Evolutionary conservation across 768 basidiomycete genomes (phyloP).

Genomic region (Leccinum rimulosum): DNA sequence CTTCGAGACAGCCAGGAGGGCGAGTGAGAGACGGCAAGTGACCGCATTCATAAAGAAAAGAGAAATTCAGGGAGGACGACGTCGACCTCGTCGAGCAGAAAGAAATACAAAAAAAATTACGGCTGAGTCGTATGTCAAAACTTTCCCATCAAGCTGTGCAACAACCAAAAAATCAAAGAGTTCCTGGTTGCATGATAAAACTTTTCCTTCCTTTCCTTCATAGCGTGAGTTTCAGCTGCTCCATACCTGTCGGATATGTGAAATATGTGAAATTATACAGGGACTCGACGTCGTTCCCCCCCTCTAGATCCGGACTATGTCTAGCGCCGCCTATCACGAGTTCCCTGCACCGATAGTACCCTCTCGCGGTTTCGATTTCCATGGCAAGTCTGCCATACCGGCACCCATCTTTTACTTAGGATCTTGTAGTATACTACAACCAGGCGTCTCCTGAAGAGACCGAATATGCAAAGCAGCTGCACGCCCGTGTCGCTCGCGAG

Average conservation of each 20-base stretch:
- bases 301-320: too few relatives aligned
- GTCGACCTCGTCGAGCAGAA: neutral
- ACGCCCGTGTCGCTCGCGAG: conserved; percentile 58
- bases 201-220: too few relatives aligned
- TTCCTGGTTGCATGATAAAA: neutral
- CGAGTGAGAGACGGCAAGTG: conserved; percentile 23
- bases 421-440: conserved; percentile 58
- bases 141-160: neutral
- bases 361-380: conserved; percentile 71
- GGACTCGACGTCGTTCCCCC: too few relatives aligned
- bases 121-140: conserved; percentile 6
- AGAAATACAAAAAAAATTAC: conserved; percentile 2
- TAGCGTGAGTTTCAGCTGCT: neutral
- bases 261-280: too few relatives aligned
- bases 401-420: neutral
- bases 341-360: conserved; percentile 50
- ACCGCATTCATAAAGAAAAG: conserved; percentile 31
- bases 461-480: conserved; percentile 51
- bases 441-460: conserved; percentile 41
- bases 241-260: neutral
- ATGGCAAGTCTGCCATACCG: conserved; percentile 42
- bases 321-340: conserved; percentile 41
- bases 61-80: neutral
- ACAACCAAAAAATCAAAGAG: neutral
- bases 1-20: conserved; percentile 41